A percentile compares a stretch with the other conserved stretches of the same genome.
Evolutionary conservation across 2,329 filamentous ascomycete species (phyloP).

Genomic region (Apiospora sp.): DNA sequence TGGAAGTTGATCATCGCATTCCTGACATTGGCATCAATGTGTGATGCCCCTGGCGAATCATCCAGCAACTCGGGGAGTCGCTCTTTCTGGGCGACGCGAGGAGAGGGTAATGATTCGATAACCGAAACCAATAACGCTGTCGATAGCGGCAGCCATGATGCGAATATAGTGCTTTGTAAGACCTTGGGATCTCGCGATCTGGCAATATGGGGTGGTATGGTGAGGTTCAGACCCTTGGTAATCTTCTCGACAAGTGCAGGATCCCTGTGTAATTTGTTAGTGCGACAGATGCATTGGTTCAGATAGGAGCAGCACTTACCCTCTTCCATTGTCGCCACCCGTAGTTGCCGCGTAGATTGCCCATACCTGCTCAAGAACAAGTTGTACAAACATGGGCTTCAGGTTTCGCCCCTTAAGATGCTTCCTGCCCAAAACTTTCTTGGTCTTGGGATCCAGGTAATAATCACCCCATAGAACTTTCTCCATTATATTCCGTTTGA

Average conservation of each 20-base stretch:
- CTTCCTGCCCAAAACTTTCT: slow-evolving; percentile 87
- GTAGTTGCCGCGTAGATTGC: slow-evolving; percentile 91
- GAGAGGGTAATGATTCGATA: slow-evolving; percentile 89
- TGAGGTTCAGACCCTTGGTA: slow-evolving; percentile 87
- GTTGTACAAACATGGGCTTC: slow-evolving; percentile 97
- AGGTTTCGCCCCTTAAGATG: slow-evolving; percentile 90
- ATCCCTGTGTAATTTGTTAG: slow-evolving; percentile 61
- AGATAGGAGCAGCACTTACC: slow-evolving; percentile 60
- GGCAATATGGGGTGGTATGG: slow-evolving; percentile 82
- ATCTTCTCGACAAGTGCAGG: slow-evolving; percentile 88
- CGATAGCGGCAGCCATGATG: slow-evolving; percentile 90
- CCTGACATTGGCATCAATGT: slow-evolving; percentile 73
- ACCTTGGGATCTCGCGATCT: slow-evolving; percentile 85
- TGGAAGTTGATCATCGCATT: slow-evolving; percentile 87
- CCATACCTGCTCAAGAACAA: slow-evolving; percentile 96
- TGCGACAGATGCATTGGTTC: slow-evolving; percentile 39
- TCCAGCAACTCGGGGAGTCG: slow-evolving; percentile 82
- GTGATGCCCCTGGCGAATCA: slow-evolving; percentile 77
- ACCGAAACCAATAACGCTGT: slow-evolving; percentile 93
- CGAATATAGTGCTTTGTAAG: slow-evolving; percentile 85
- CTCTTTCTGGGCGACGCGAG: slow-evolving; percentile 78
- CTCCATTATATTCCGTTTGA: slow-evolving; percentile 86
- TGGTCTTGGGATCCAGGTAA: slow-evolving; percentile 96
- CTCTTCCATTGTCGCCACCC: slow-evolving; percentile 82
- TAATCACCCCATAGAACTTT: slow-evolving; percentile 97